Evolutionary conservation across 805 yeast species (phyloP), one percentile per base, ranked within the genome.

Genomic region (Candida ponderosae): DNA sequence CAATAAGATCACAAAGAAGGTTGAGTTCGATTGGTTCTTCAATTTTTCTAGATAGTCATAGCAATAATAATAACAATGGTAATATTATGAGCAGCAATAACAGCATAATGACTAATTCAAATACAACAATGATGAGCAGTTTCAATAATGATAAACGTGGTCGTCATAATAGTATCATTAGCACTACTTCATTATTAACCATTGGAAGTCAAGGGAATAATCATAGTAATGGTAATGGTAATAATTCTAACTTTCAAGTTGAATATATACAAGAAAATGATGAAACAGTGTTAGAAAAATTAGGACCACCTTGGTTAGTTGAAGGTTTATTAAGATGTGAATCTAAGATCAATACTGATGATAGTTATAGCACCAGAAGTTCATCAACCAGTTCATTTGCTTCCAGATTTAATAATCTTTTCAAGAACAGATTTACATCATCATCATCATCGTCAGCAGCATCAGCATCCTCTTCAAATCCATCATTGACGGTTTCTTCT

Each of bases 221-320:
- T n/a, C n/a, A n/a, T n/a, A n/a, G n/a, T n/a, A n/a, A n/a, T n/a
- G n/a, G n/a, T n/a, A n/a, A n/a, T n/a, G n/a, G n/a, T 14, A 23
- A 33, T 4, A 50, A 44, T 9, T n/a, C 27, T 14, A 45, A 43
- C 27, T 72, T 64, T 29, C 44, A 46, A 14, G 48, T 53, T 16
- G 47, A 52, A 20, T 54, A 49, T 21, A 38, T 45, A 19, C 66
- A 62, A 45, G 70, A 70, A 44, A 68, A 68, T 24, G 70, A 67
- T 40, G 87, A 81, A 54, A 66, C 73, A 44, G 73, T 72, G 29
- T 62, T 81, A 40, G 88, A 79, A 49, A 62, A 76, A 33, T 69
- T 70, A 36, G 90, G 90, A 2, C 77, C 89, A 1, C 90, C 93
- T 1, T 82, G 85, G 76, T 68, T 79, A 39, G 79, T 82, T 51